These are phyloP conservation scores for Mycena filopes DNA, from an alignment of 768 basidiomycete species.

Conservation along the genomic window DNA sequence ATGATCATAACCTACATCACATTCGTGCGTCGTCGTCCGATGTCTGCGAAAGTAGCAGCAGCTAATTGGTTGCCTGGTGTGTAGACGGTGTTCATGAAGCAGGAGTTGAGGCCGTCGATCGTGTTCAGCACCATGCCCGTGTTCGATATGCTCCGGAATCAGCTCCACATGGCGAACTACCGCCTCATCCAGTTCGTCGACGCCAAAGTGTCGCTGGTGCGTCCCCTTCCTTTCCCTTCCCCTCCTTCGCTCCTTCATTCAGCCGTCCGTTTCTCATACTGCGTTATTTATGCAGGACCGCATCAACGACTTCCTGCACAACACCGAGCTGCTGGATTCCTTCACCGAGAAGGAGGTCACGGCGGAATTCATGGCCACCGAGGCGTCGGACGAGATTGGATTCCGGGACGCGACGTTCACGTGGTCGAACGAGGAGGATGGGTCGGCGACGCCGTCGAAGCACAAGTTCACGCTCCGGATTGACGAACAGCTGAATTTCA, in stretches of 20 bases:
- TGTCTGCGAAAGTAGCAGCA: neutral
- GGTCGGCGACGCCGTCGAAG: constrained; percentile 48
- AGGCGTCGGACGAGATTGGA: constrained; percentile 48
- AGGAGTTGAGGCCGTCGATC: constrained; percentile 52
- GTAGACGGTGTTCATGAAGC: constrained; percentile 53
- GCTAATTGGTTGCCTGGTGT: neutral
- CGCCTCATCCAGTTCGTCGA: constrained; percentile 38
- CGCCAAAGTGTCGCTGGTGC: constrained; percentile 68
- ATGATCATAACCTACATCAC: constrained; percentile 74
- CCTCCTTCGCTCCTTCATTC: no score
- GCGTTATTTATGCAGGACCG: constrained; percentile 54
- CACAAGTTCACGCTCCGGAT: constrained; percentile 63
- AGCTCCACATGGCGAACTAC: constrained; percentile 54
- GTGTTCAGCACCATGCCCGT: constrained; percentile 66
- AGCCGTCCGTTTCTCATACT: neutral
- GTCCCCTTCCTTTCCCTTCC: no score
- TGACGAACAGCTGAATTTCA: constrained; percentile 64
- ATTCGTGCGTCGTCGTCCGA: constrained; percentile 38
- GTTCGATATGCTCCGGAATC: constrained; percentile 70
- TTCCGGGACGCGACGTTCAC: constrained; percentile 65
- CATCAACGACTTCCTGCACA: constrained; percentile 53
- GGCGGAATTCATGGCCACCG: constrained; percentile 49
- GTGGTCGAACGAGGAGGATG: constrained; percentile 56
- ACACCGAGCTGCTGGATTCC: constrained; percentile 36
- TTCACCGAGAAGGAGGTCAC: constrained; percentile 48